A percentile compares a stretch with the other conserved stretches of the same genome.
phyloP scores from a whole-genome alignment of 768 basidiomycete genomes.

The Psilocybe cyanescens region DNA sequence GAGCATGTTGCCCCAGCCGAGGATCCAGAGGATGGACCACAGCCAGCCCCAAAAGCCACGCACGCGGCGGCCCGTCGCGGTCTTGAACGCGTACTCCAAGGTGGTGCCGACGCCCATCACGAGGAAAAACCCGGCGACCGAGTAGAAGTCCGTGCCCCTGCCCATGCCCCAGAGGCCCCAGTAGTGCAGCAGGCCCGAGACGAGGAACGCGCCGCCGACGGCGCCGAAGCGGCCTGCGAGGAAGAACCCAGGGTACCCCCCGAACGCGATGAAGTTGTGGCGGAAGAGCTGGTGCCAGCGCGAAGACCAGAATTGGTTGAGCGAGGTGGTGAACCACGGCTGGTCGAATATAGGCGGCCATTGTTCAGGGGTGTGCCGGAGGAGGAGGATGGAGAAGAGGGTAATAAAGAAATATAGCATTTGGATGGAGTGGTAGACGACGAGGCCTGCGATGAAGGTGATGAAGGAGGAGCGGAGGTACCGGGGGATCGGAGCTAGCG shows the following conservation, averaged over 20 bases:
- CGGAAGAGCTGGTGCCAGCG: slow-evolving; percentile 77
- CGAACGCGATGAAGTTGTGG: slow-evolving; percentile 56
- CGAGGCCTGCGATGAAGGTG: slow-evolving; percentile 44
- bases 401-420: slow-evolving; percentile 43
- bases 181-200: slow-evolving; percentile 50
- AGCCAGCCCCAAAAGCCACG: slow-evolving; percentile 11
- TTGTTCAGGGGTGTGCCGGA: slow-evolving; percentile 50
- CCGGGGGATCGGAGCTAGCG: slow-evolving; percentile 36
- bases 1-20: slow-evolving; percentile 50
- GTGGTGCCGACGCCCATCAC: slow-evolving; percentile 56
- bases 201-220: slow-evolving; percentile 12
- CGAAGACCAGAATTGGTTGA: slow-evolving; percentile 63
- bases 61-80: slow-evolving; percentile 25
- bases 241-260: slow-evolving; percentile 43
- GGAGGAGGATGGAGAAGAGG: slow-evolving; percentile 45
- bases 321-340: slow-evolving; percentile 61
- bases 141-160: slow-evolving; percentile 47
- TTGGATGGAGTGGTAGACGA: slow-evolving; percentile 50
- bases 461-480: slow-evolving; percentile 49
- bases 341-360: slow-evolving; percentile 69
- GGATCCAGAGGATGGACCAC: slow-evolving; percentile 54
- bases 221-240: slow-evolving; percentile 51
- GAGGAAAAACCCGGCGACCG: slow-evolving; percentile 56
- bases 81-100: slow-evolving; percentile 51
- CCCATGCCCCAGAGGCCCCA: slow-evolving; percentile 62